These are phyloP conservation scores for Aleurites moluccanus DNA, from an alignment of 441 rosid genomes.

Conservation along the genomic window DNA sequence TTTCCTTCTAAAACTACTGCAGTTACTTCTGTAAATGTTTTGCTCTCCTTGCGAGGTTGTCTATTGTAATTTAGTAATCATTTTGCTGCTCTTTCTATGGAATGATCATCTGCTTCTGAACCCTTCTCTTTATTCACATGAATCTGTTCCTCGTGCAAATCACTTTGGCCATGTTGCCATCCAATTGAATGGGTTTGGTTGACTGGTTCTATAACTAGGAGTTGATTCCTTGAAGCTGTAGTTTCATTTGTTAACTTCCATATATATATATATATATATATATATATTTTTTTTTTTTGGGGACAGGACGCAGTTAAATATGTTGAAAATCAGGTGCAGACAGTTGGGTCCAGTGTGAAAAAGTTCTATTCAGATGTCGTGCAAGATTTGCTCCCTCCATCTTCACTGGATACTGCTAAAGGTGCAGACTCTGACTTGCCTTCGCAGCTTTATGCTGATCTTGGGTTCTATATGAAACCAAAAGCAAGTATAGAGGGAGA, in stretches of 20 bases:
- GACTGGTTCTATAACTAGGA: not conserved
- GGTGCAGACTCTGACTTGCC: conserved; percentile 34
- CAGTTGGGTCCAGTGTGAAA: conserved; percentile 70
- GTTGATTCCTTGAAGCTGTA: not conserved
- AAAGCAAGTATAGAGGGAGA: conserved; percentile 33
- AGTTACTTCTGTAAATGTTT: not conserved
- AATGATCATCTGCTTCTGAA: not conserved
- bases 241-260: not conserved
- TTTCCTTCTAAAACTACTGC: not conserved
- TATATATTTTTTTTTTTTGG: conserved; percentile 16
- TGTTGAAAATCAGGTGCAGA: conserved; percentile 77
- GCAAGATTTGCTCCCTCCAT: conserved; percentile 58
- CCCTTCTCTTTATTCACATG: not conserved
- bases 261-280: too few species aligned
- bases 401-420: conserved; percentile 42
- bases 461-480: conserved; percentile 41
- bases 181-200: conserved; percentile 2
- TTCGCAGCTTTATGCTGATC: conserved; percentile 39
- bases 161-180: not conserved
- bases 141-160: not conserved
- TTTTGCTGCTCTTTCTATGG: too few species aligned
- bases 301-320: conserved; percentile 69
- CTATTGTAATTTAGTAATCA: too few species aligned
- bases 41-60: not conserved
- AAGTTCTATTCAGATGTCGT: conserved; percentile 68